Evolutionary conservation across 306 rosid genomes (phyloP).

Genomic region (Castanopsis chinensis): DNA sequence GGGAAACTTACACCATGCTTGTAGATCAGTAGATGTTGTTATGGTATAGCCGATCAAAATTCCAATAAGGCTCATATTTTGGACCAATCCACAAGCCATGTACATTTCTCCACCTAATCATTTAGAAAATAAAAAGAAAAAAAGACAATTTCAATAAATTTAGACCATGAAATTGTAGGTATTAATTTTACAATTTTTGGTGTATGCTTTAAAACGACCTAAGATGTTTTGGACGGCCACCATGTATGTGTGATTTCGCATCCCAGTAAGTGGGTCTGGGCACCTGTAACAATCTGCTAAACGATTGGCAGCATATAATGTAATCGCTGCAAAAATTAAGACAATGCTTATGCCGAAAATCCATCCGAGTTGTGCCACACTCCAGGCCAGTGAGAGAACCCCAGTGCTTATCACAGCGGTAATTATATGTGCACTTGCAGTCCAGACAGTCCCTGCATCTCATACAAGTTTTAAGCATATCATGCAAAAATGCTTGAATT

Average conservation of each 20-base stretch:
- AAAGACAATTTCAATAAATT: neutral
- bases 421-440: slow-evolving; percentile 39
- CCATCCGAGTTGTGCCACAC: slow-evolving; percentile 41
- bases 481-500: too few relatives aligned
- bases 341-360: slow-evolving; percentile 12
- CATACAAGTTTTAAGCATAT: too few relatives aligned
- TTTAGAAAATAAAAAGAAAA: neutral
- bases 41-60: slow-evolving; percentile 33
- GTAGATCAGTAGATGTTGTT: slow-evolving; percentile 35
- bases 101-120: slow-evolving; percentile 32
- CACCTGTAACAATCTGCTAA: slow-evolving; percentile 45
- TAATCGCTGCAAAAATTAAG: slow-evolving; percentile 23
- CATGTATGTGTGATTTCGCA: slow-evolving; percentile 40
- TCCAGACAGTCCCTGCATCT: slow-evolving; percentile 37
- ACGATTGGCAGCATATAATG: slow-evolving; percentile 33
- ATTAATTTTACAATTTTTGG: too few relatives aligned
- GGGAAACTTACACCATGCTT: slow-evolving; percentile 37
- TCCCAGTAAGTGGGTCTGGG: slow-evolving; percentile 31
- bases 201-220: slow-evolving; percentile 15
- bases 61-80: slow-evolving; percentile 27
- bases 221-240: slow-evolving; percentile 31
- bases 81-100: slow-evolving; percentile 25
- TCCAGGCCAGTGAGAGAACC: slow-evolving; percentile 40
- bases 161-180: too few relatives aligned
- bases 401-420: slow-evolving; percentile 43